Conservation (phyloP, 441 rosid genomes). For the Biscutella auriculata region DNA sequence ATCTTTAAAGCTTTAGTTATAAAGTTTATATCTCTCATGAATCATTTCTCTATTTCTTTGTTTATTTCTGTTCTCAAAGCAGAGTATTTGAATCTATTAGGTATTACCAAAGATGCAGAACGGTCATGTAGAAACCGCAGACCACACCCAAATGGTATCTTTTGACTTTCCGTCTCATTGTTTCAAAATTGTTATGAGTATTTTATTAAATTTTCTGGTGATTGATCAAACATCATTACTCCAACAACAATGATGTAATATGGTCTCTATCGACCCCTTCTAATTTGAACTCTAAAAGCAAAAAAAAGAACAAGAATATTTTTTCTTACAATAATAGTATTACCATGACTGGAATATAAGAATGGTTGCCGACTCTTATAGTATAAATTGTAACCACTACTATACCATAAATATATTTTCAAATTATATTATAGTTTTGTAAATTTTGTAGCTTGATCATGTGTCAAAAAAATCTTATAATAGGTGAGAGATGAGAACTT, state of each 20-base stretch:
- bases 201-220: not conserved
- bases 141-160: constrained; percentile 16
- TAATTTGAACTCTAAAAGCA: no score
- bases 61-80: not conserved
- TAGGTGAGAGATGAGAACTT: constrained; percentile 43
- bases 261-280: not conserved
- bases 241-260: not conserved
- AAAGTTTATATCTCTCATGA: no score
- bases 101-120: constrained; percentile 24
- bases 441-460: not conserved
- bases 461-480: not conserved
- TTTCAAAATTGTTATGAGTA: not conserved
- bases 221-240: not conserved
- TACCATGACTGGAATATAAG: no score
- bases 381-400: no score
- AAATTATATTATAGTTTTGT: no score
- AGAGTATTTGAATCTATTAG: not conserved
- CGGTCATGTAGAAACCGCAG: constrained; percentile 4
- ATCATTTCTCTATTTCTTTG: not conserved
- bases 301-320: no score
- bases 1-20: not conserved
- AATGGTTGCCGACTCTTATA: no score
- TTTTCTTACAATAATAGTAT: no score
- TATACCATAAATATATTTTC: no score
- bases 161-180: not conserved